Evolutionary conservation across 2,329 filamentous ascomycete genomes (phyloP).

Genomic region (Alternaria sp.): DNA sequence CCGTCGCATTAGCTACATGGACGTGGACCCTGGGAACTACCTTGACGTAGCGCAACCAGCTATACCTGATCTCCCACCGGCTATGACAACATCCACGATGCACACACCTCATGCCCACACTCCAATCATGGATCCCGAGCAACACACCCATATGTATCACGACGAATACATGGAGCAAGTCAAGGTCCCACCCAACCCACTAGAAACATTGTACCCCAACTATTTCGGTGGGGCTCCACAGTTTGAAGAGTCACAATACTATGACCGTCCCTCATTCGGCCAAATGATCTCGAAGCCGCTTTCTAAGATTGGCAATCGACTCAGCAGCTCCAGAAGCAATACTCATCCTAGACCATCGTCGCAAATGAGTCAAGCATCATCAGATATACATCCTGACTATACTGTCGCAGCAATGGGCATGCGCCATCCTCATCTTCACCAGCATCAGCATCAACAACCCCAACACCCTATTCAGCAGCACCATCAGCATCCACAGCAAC

Average conservation of each 20-base stretch:
- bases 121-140: constrained; percentile 31
- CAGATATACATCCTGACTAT: constrained; percentile 37
- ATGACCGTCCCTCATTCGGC: constrained; percentile 47
- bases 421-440: constrained; percentile 23
- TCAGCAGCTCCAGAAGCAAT: constrained; percentile 35
- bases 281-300: constrained; percentile 47
- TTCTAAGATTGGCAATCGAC: constrained; percentile 42
- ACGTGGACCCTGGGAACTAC: constrained; percentile 46
- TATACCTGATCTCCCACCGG: constrained; percentile 39
- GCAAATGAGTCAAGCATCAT: constrained; percentile 29
- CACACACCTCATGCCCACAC: constrained; percentile 31
- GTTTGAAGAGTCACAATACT: constrained; percentile 50
- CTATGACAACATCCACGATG: constrained; percentile 28
- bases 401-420: constrained; percentile 30
- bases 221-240: constrained; percentile 47
- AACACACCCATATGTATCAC: constrained; percentile 29
- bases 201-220: constrained; percentile 46
- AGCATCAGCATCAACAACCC: constrained; percentile 21
- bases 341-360: constrained; percentile 38
- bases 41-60: constrained; percentile 40
- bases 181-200: constrained; percentile 40
- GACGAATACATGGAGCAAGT: constrained; percentile 42
- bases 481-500: constrained; percentile 30
- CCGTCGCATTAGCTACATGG: constrained; percentile 51
- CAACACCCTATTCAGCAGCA: constrained; percentile 25